Conservation (phyloP, 2,329 filamentous ascomycete species). For the Samsoniella hepiali region DNA sequence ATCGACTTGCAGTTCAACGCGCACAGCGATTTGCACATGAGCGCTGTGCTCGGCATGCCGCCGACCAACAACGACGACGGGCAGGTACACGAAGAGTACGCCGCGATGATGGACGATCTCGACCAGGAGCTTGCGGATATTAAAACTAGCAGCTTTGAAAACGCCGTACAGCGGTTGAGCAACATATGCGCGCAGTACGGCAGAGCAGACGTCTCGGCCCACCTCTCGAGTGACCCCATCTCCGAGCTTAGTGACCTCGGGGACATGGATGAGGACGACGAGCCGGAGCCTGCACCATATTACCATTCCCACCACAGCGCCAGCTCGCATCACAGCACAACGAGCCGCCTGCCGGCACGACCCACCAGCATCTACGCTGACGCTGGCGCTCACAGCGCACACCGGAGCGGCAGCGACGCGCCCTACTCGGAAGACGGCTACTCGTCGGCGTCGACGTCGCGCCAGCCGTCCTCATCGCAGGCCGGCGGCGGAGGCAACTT, state of each 20-base stretch:
- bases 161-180: slow-evolving; percentile 26
- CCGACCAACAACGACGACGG: slow-evolving; percentile 21
- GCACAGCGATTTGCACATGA: slow-evolving; percentile 48
- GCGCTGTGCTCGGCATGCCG: slow-evolving; percentile 28
- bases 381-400: slow-evolving; percentile 11
- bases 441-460: slow-evolving; percentile 5
- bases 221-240: slow-evolving; percentile 30
- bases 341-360: neutral
- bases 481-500: neutral
- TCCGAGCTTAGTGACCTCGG: slow-evolving; percentile 45
- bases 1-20: slow-evolving; percentile 53
- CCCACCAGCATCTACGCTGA: slow-evolving; percentile 10
- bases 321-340: neutral
- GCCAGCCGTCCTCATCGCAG: slow-evolving; percentile 3
- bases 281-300: slow-evolving; percentile 22
- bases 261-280: slow-evolving; percentile 48
- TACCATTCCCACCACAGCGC: neutral
- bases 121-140: slow-evolving; percentile 38
- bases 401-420: neutral
- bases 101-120: slow-evolving; percentile 41
- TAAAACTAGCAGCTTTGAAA: slow-evolving; percentile 21
- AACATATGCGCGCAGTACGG: slow-evolving; percentile 7
- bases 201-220: neutral
- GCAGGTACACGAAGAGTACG: slow-evolving; percentile 41
- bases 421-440: slow-evolving; percentile 12